Evolutionary conservation across 805 yeast genomes (phyloP).

Genomic region (Scheffersomyces ergatensis): DNA sequence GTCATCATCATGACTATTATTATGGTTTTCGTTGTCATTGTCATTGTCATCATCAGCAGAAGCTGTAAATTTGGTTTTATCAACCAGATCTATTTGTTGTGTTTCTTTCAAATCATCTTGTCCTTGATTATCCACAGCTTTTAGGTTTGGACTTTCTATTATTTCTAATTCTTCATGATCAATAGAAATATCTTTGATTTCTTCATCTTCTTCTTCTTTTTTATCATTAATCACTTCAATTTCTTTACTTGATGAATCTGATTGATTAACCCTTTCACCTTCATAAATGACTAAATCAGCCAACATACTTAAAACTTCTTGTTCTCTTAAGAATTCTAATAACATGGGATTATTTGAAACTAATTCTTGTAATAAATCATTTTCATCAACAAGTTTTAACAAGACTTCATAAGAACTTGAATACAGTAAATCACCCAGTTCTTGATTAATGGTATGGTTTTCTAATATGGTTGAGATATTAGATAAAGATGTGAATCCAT

Average conservation of each 20-base stretch:
- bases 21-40: too few relatives aligned
- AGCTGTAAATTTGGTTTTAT: neutral
- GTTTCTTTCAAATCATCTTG: neutral
- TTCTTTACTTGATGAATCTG: slow-evolving; percentile 3
- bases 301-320: slow-evolving; percentile 30
- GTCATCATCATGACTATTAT: slow-evolving; percentile 8
- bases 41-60: slow-evolving; percentile 4
- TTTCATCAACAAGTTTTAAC: slow-evolving; percentile 38
- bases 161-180: slow-evolving; percentile 1
- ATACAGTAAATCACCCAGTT: slow-evolving; percentile 13
- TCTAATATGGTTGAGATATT: slow-evolving; percentile 40
- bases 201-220: neutral
- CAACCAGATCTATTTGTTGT: slow-evolving; percentile 1
- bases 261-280: slow-evolving; percentile 23
- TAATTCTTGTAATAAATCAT: slow-evolving; percentile 42
- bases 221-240: neutral
- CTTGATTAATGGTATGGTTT: slow-evolving; percentile 21
- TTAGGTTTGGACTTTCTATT: slow-evolving; percentile 1
- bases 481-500: slow-evolving; percentile 43
- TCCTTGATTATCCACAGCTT: slow-evolving; percentile 1
- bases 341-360: slow-evolving; percentile 40
- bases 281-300: slow-evolving; percentile 38
- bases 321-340: slow-evolving; percentile 41
- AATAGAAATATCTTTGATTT: neutral
- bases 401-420: slow-evolving; percentile 23